Percentiles rank a stretch among this genome's conserved stretches.
phyloP scores from a whole-genome alignment of 148 eudicot genomes.

The Camellia sinensis region DNA sequence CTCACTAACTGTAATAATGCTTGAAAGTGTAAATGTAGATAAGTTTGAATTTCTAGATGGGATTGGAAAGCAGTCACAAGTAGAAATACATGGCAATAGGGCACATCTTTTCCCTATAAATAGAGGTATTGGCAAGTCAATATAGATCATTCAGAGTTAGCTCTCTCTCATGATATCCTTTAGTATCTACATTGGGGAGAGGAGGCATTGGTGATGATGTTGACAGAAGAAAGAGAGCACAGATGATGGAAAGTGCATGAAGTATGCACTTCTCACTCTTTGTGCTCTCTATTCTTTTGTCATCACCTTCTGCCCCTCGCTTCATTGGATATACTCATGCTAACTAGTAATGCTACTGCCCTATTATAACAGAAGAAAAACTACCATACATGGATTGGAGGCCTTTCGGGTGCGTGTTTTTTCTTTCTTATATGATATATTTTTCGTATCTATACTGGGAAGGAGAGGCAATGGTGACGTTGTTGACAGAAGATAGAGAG shows the following conservation, averaged over 20 bases:
- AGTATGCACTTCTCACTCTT: neutral
- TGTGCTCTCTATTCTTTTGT: slow-evolving; percentile 12
- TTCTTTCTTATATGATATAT: neutral
- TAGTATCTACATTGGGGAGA: neutral
- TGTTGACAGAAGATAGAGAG: slow-evolving; percentile 18
- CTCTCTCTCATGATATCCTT: neutral
- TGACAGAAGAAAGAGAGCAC: slow-evolving; percentile 14
- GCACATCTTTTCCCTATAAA: neutral
- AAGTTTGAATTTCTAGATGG: no score
- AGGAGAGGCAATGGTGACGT: neutral
- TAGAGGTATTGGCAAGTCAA: neutral
- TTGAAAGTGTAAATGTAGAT: no score
- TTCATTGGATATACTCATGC: neutral
- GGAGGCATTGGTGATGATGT: slow-evolving; percentile 9
- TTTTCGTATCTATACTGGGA: neutral
- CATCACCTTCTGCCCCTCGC: slow-evolving; percentile 2
- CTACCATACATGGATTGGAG: neutral
- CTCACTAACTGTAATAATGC: no score
- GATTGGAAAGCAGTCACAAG: neutral
- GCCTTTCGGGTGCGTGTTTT: neutral
- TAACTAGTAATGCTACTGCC: no score
- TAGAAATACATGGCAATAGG: no score
- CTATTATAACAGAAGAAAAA: neutral
- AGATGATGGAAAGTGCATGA: neutral
- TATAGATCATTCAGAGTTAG: neutral